Evolutionary conservation across 768 basidiomycete genomes (phyloP).

Genomic region (Mycena amicta): DNA sequence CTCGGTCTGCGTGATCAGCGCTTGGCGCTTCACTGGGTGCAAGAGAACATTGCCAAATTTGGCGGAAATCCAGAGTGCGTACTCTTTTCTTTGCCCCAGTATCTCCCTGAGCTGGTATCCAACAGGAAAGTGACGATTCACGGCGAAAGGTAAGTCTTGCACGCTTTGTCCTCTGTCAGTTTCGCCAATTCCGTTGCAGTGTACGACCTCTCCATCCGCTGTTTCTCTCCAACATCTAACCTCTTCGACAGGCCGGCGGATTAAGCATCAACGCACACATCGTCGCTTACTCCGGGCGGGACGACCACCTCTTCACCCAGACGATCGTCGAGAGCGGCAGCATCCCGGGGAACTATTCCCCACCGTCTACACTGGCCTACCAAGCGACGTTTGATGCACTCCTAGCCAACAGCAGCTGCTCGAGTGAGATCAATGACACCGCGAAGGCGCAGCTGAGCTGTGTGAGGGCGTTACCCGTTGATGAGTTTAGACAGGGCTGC

Average conservation of each 20-base stretch:
- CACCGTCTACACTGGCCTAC: no score
- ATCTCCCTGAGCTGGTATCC: no score
- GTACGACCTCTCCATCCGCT: no score
- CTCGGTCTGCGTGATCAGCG: neutral
- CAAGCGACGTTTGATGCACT: neutral
- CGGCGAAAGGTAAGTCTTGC: neutral
- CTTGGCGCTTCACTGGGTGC: neutral
- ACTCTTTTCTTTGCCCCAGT: no score
- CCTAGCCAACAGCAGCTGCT: neutral
- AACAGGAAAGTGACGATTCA: neutral
- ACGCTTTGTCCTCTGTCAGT: neutral
- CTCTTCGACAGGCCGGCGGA: neutral
- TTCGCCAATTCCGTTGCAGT: neutral
- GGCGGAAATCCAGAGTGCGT: neutral
- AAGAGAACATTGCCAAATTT: neutral
- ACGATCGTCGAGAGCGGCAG: neutral
- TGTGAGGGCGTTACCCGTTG: neutral
- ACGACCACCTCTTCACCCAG: neutral
- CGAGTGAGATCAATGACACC: neutral
- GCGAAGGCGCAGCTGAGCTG: neutral
- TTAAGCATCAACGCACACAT: neutral
- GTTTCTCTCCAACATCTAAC: no score
- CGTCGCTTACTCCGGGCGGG: neutral
- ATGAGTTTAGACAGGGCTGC: neutral
- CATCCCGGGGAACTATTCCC: neutral